Percentiles rank a stretch among this genome's conserved stretches.
phyloP scores from a whole-genome alignment of 768 basidiomycete species.

The Hericium rajendrae region DNA sequence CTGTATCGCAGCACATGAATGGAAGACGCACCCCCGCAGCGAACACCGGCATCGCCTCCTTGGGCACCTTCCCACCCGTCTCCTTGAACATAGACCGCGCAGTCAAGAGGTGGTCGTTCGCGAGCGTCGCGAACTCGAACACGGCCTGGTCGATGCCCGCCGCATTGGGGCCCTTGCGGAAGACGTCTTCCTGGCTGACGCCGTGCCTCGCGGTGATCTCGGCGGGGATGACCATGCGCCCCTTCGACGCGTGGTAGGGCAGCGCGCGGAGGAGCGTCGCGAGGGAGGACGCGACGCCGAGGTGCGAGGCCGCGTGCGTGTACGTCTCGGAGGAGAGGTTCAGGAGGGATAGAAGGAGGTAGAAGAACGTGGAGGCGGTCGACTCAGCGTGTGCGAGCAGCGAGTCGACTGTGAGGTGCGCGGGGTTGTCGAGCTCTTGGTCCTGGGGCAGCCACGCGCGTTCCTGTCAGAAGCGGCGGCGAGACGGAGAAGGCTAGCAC shows the following conservation, averaged over 20 bases:
- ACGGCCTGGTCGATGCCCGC: conserved; percentile 67
- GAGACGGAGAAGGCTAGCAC: conserved; percentile 17
- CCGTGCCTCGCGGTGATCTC: conserved; percentile 74
- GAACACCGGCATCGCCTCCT: conserved; percentile 60
- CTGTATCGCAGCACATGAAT: background rate
- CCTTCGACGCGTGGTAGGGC: conserved; percentile 65
- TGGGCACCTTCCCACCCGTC: conserved; percentile 41
- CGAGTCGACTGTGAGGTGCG: conserved; percentile 58
- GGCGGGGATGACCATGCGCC: conserved; percentile 68
- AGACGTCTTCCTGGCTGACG: conserved; percentile 73
- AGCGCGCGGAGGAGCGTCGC: conserved; percentile 65
- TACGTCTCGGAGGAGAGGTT: conserved; percentile 40
- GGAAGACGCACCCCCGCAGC: conserved; percentile 50
- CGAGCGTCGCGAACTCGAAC: conserved; percentile 73
- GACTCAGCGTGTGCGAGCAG: conserved; percentile 69
- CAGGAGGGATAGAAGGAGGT: conserved; percentile 63
- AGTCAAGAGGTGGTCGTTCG: conserved; percentile 71
- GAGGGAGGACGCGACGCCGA: conserved; percentile 67
- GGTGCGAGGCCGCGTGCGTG: conserved; percentile 74
- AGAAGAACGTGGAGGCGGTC: conserved; percentile 70
- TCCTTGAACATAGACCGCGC: conserved; percentile 61
- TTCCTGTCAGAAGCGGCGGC: background rate
- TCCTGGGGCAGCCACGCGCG: conserved; percentile 31
- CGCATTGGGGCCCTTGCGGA: conserved; percentile 43
- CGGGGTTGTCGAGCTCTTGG: conserved; percentile 52